Evolutionary conservation across 805 yeast species (phyloP).

Genomic region (Blastobotrys peoriensis): DNA sequence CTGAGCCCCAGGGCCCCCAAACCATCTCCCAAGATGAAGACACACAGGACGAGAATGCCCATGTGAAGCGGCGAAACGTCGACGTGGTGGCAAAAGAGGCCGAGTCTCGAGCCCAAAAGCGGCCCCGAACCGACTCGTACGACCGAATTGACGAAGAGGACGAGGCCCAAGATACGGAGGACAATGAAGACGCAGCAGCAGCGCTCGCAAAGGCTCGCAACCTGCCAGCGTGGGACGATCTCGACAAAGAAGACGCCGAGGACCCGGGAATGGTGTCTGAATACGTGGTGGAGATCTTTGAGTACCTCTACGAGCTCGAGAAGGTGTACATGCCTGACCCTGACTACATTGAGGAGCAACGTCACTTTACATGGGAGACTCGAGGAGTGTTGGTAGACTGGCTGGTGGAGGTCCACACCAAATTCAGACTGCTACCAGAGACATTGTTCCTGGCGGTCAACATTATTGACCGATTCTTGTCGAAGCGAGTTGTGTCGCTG

Average conservation of each 20-base stretch:
- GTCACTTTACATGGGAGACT: conserved; percentile 70
- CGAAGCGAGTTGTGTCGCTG: conserved; percentile 64
- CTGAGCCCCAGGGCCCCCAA: background rate
- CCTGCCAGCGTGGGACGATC: conserved; percentile 23
- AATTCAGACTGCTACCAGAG: conserved; percentile 79
- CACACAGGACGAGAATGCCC: background rate
- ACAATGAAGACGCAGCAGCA: background rate
- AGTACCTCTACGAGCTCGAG: conserved; percentile 68
- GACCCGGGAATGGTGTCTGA: conserved; percentile 81
- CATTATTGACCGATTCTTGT: conserved; percentile 81
- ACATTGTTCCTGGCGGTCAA: conserved; percentile 78
- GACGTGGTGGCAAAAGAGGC: background rate
- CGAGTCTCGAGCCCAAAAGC: background rate
- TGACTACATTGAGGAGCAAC: conserved; percentile 54
- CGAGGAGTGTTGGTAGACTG: conserved; percentile 88
- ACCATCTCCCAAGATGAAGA: background rate
- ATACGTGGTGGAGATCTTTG: conserved; percentile 82
- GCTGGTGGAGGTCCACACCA: conserved; percentile 82
- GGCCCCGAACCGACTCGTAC: background rate
- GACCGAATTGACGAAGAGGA: background rate
- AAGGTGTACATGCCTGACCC: conserved; percentile 58
- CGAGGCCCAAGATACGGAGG: background rate
- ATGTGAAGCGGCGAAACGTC: background rate
- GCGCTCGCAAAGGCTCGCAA: conserved; percentile 2
- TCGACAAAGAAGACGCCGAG: conserved; percentile 33